A percentile compares a stretch with the other conserved stretches of the same genome.
Conservation (phyloP, 2,329 filamentous ascomycete genomes). For the Pyrenophora tritici-repentis region DNA sequence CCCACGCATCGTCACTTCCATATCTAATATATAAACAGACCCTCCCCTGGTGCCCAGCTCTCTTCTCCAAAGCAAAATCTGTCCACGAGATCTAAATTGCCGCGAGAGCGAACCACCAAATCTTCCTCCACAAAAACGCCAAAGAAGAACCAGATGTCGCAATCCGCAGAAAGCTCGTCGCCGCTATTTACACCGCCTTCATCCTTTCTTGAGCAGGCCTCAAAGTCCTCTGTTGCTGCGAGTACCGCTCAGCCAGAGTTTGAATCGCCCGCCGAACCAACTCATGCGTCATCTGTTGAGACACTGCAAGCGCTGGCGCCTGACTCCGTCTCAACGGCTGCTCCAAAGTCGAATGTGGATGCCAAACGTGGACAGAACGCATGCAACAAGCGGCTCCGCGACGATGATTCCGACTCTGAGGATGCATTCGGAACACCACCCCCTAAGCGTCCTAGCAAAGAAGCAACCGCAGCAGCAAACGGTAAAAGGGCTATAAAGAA, state of each 20-base stretch:
- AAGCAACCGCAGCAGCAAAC: slow-evolving; percentile 6
- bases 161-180: slow-evolving; percentile 8
- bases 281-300: background rate
- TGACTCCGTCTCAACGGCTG: background rate
- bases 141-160: slow-evolving; percentile 12
- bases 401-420: slow-evolving; percentile 2
- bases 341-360: slow-evolving; percentile 4
- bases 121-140: slow-evolving; percentile 6
- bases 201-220: background rate
- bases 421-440: slow-evolving; percentile 8
- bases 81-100: background rate
- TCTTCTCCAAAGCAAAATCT: background rate
- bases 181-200: slow-evolving; percentile 18
- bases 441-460: slow-evolving; percentile 9
- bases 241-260: background rate
- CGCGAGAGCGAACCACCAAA: slow-evolving; percentile 2
- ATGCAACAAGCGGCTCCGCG: slow-evolving; percentile 15
- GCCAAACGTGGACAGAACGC: background rate
- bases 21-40: slow-evolving; percentile 8
- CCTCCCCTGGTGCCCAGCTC: slow-evolving; percentile 3
- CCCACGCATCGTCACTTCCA: background rate
- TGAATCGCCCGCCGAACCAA: background rate
- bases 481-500: background rate
- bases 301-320: slow-evolving; percentile 1
- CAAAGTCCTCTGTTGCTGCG: background rate